Evolutionary conservation across 2,329 filamentous ascomycete genomes (phyloP).

Genomic region (Penicillium hordei): DNA sequence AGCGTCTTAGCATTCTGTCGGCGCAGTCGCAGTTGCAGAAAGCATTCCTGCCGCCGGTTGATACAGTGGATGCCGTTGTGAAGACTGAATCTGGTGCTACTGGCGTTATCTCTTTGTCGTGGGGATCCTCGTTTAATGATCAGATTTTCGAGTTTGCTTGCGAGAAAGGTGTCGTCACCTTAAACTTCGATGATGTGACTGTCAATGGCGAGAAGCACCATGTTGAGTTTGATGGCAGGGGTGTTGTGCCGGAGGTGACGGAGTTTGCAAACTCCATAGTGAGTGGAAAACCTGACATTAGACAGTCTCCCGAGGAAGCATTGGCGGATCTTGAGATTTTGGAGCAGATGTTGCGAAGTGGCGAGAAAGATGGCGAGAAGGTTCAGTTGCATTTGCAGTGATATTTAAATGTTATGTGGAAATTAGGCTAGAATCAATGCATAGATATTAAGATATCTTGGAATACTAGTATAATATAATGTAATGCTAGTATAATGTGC

Average conservation of each 20-base stretch:
- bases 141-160: constrained; percentile 52
- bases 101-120: constrained; percentile 53
- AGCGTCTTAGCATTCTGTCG: constrained; percentile 46
- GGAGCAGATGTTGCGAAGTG: constrained; percentile 36
- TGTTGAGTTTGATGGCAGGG: constrained; percentile 50
- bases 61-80: constrained; percentile 56
- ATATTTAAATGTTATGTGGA: neutral
- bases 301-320: constrained; percentile 53
- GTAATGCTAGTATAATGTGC: neutral
- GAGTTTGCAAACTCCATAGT: constrained; percentile 53
- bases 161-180: constrained; percentile 52
- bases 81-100: constrained; percentile 50
- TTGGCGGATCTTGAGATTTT: constrained; percentile 54
- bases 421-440: neutral
- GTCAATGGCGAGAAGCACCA: constrained; percentile 42
- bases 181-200: constrained; percentile 40
- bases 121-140: constrained; percentile 53
- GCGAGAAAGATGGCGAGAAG: constrained; percentile 31
- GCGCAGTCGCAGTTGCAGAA: constrained; percentile 54
- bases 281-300: constrained; percentile 41
- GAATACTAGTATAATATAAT: neutral
- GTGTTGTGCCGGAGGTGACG: constrained; percentile 53
- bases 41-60: constrained; percentile 54
- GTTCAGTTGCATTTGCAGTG: constrained; percentile 27
- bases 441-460: neutral